These are phyloP conservation scores for Incumbomyces delicatus DNA, from an alignment of 2,329 filamentous ascomycete genomes.

Conservation along the genomic window DNA sequence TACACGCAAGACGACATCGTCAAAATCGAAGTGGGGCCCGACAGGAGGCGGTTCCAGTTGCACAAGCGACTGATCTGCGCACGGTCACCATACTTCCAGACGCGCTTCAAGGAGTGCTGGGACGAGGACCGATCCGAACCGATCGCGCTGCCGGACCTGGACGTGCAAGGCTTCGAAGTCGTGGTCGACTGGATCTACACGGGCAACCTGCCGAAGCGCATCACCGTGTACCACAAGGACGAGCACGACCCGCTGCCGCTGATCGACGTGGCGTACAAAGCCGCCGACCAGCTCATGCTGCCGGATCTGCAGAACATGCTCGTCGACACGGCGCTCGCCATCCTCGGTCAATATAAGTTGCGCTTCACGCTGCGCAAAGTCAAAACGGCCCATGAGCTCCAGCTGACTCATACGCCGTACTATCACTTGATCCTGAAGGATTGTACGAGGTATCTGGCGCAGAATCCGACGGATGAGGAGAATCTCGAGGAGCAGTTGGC, in stretches of 20 bases:
- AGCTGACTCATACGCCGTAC: background rate
- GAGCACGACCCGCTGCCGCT: too few relatives aligned
- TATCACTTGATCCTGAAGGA: background rate
- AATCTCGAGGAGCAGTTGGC: background rate
- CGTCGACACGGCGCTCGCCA: background rate
- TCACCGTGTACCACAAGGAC: background rate
- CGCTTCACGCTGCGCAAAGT: background rate
- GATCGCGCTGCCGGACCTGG: conserved; percentile 40
- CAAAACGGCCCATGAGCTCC: background rate
- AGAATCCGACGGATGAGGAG: background rate
- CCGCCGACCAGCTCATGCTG: conserved; percentile 1
- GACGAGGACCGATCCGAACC: conserved; percentile 35
- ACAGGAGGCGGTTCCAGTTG: conserved; percentile 19
- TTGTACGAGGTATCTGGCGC: background rate
- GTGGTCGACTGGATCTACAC: conserved; percentile 30
- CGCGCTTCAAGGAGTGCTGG: conserved; percentile 36
- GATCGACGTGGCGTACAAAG: background rate
- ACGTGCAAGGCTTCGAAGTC: conserved; percentile 44
- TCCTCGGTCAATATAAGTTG: background rate
- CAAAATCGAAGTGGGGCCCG: conserved; percentile 41
- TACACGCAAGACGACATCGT: conserved; percentile 23
- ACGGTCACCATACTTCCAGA: conserved; percentile 41
- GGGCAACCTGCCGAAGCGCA: conserved; percentile 8
- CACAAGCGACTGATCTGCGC: conserved; percentile 29
- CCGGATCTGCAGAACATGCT: conserved; percentile 1